Evolutionary conservation across 257 asterid genomes (phyloP), one percentile per base, ranked within the genome.

Genomic region (Nicotiana knightiana): DNA sequence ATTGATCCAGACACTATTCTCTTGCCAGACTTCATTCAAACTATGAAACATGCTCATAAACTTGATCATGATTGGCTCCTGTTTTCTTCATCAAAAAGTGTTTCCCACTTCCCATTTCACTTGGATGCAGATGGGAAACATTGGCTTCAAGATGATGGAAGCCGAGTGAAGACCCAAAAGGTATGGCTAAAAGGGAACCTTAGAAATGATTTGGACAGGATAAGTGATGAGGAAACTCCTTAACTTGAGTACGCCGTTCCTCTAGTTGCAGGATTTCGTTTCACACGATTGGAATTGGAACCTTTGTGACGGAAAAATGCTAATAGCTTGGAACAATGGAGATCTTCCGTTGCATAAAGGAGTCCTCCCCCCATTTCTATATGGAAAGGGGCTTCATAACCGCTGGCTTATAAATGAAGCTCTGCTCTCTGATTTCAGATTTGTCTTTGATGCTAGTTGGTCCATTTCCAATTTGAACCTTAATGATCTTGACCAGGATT

Each of bases 1-100:
- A 85, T 94, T 85, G 95, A 96, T 89, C 93, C 98, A 2, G 91
- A 92, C 46, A 88, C 93, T 77, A 59, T 91, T 92, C 94, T 96
- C 89, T 87, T 92, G 85, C 85, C 94, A 28, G 89, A 92, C 86
- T 89, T 96, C 83, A 54, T 93, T 48, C 81, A 91, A 89, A 88
- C 95, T 81, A 57, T 96, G 88, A 88, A 82, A 64, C 75, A 83
- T 84, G 93, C 91, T 77, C 92, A 91, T 87, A 94, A 86, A 88
- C 97, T 96, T 33, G 98, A 96, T 88, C 93, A 94, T 57, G 97
- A 94, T 58, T 96, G 99, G 98, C 89, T 96, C 79, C 91, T 94
- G 28, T 71, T 92, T 64, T 91, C 97, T 65, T 88, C 89, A 26
- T 86, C 94, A 18, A 87, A 81, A 82, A 87, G 84, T 10, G 77